Evolutionary conservation across 768 basidiomycete genomes (phyloP).

Genomic region (Fomitopsis serialis): DNA sequence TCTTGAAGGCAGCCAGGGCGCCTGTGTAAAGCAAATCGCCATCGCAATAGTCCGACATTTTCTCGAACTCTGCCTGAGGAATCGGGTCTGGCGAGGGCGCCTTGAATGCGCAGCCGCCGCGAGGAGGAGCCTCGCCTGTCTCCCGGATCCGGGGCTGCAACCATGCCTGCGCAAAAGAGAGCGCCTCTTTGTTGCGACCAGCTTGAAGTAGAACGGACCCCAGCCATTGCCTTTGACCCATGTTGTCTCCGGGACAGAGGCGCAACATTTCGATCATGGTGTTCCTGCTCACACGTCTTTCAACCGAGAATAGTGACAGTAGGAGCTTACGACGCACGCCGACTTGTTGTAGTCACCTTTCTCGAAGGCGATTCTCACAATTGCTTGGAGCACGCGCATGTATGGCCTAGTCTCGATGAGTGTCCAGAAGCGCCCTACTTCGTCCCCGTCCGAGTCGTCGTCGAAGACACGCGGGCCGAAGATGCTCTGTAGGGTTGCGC

Average conservation of each 20-base stretch:
- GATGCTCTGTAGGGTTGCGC: constrained; percentile 19
- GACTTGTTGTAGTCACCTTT: constrained; percentile 27
- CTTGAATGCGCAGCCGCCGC: constrained; percentile 15
- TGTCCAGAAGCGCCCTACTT: constrained; percentile 33
- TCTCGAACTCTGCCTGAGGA: constrained; percentile 11
- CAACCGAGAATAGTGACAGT: neutral
- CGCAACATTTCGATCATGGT: constrained; percentile 38
- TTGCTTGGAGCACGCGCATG: constrained; percentile 38
- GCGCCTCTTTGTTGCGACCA: constrained; percentile 31
- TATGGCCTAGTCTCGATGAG: constrained; percentile 38
- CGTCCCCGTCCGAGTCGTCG: constrained; percentile 27
- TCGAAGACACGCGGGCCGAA: constrained; percentile 33
- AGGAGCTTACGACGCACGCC: constrained; percentile 22
- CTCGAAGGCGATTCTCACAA: constrained; percentile 31
- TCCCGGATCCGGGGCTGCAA: constrained; percentile 14
- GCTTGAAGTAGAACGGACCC: constrained; percentile 31
- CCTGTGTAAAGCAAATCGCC: constrained; percentile 28
- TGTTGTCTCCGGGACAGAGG: constrained; percentile 38
- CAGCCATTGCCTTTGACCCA: constrained; percentile 32
- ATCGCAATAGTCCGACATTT: constrained; percentile 5
- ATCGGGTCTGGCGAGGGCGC: constrained; percentile 11
- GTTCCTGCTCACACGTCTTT: constrained; percentile 24
- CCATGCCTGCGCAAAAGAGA: constrained; percentile 35
- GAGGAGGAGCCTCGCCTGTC: constrained; percentile 8
- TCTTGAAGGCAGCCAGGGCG: constrained; percentile 36